These are phyloP conservation scores for Raddia guianensis DNA, from an alignment of 176 grass and related monocot species.

Conservation along the genomic window DNA sequence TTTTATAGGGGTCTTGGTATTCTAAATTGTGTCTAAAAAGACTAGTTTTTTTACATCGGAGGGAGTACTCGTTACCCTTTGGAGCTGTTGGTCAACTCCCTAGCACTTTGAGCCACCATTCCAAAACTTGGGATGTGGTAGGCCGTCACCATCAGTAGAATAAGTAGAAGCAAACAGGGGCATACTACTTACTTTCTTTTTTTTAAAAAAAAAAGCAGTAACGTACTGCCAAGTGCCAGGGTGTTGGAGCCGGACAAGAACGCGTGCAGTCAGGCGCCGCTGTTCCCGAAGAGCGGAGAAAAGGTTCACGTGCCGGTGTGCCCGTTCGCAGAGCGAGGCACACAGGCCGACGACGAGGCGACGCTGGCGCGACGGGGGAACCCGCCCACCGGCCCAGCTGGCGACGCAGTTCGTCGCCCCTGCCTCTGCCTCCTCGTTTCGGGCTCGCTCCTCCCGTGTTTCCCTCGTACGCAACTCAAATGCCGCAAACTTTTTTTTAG, in stretches of 20 bases:
- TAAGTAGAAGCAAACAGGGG: neutral
- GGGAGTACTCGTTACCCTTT: too few species aligned
- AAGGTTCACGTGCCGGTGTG: constrained; percentile 8
- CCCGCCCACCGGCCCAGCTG: neutral
- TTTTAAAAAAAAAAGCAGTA: too few species aligned
- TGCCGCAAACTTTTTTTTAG: neutral
- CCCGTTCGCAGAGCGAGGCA: neutral
- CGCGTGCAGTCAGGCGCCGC: constrained; percentile 16
- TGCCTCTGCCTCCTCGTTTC: neutral
- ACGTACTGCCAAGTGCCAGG: neutral
- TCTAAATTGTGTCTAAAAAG: too few species aligned
- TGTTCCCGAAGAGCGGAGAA: neutral
- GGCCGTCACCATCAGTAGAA: too few species aligned
- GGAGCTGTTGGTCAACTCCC: too few species aligned
- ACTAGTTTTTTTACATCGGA: too few species aligned
- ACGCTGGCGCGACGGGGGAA: neutral
- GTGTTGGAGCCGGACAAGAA: neutral
- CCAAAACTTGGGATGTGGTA: too few species aligned
- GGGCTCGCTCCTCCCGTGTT: constrained; percentile 28
- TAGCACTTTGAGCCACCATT: too few species aligned
- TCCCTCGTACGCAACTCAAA: constrained; percentile 20
- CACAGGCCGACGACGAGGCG: neutral
- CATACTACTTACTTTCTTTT: too few species aligned
- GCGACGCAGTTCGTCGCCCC: neutral
- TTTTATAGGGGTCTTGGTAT: too few species aligned